Evolutionary conservation across 2,329 filamentous ascomycete genomes (phyloP).

Genomic region (Phaeosphaeriaceae sp.): DNA sequence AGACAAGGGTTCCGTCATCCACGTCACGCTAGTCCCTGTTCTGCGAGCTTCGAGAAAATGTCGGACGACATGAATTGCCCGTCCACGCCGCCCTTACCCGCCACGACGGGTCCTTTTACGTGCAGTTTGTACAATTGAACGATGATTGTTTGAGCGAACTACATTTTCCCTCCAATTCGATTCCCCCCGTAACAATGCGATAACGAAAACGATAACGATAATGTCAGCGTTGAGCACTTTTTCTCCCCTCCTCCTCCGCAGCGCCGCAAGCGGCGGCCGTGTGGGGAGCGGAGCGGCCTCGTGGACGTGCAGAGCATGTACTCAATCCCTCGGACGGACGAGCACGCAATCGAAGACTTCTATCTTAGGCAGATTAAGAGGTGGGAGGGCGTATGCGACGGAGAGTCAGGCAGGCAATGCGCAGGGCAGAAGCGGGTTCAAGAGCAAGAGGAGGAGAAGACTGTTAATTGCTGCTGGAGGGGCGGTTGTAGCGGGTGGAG

Average conservation of each 20-base stretch:
- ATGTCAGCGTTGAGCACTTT: constrained; percentile 39
- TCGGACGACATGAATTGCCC: background rate
- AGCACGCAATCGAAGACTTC: constrained; percentile 19
- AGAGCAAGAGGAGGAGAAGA: constrained; percentile 34
- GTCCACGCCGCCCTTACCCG: no score
- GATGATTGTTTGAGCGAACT: background rate
- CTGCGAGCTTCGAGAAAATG: constrained; percentile 4
- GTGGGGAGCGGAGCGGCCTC: constrained; percentile 17
- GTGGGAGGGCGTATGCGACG: constrained; percentile 20
- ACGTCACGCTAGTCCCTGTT: constrained; percentile 3
- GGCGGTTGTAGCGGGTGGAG: constrained; percentile 47
- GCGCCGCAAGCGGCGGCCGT: no score
- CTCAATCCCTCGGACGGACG: constrained; percentile 31
- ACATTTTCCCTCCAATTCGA: no score
- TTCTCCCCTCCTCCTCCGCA: constrained; percentile 33
- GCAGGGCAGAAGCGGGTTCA: constrained; percentile 1
- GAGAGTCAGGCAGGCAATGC: constrained; percentile 8
- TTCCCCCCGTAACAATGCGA: no score
- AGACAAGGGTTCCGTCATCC: background rate
- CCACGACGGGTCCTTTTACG: no score
- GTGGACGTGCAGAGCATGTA: constrained; percentile 47
- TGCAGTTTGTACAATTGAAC: no score
- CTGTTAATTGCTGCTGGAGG: constrained; percentile 34
- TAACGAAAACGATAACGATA: constrained; percentile 19
- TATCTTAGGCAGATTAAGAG: constrained; percentile 2